A percentile compares a stretch with the other conserved stretches of the same genome.
Conservation (phyloP, 2,329 filamentous ascomycete species). For the Alternaria arborescens region DNA sequence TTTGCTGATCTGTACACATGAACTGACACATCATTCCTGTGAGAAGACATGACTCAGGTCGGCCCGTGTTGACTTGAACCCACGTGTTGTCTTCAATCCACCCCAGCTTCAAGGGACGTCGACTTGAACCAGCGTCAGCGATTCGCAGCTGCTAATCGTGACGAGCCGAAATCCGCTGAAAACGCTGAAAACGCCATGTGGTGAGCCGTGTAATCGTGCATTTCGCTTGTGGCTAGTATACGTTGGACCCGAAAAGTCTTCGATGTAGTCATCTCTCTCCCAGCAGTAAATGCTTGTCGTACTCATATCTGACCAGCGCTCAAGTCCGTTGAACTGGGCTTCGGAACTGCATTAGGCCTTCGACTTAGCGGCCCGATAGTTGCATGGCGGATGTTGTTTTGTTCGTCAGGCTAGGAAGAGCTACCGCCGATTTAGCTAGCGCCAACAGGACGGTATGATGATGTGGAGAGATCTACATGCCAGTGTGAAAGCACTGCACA, state of each 20-base stretch:
- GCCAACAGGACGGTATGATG: constrained; percentile 3
- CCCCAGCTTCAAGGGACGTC: neutral
- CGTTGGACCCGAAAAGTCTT: constrained; percentile 4
- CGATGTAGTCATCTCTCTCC: constrained; percentile 13
- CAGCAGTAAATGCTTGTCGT: constrained; percentile 10
- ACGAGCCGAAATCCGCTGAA: constrained; percentile 16
- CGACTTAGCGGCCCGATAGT: constrained; percentile 13
- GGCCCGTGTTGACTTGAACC: constrained; percentile 1
- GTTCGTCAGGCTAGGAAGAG: constrained; percentile 15
- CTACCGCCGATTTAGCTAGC: constrained; percentile 18
- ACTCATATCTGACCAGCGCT: constrained; percentile 24
- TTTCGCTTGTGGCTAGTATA: constrained; percentile 12
- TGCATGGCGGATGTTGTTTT: constrained; percentile 22
- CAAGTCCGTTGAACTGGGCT: constrained; percentile 35
- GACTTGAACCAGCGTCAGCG: constrained; percentile 7
- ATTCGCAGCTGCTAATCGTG: constrained; percentile 13
- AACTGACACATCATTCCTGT: constrained; percentile 16
- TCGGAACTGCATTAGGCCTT: constrained; percentile 17
- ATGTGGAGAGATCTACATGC: constrained; percentile 28
- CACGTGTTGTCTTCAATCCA: neutral
- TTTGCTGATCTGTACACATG: constrained; percentile 3
- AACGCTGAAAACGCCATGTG: constrained; percentile 12
- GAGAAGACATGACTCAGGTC: constrained; percentile 20
- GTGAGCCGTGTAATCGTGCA: constrained; percentile 12
- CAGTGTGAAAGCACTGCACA: constrained; percentile 19